Evolutionary conservation across 2,329 filamentous ascomycete genomes (phyloP), one percentile per base, ranked within the genome.

Genomic region (Aspergillus fructus): DNA sequence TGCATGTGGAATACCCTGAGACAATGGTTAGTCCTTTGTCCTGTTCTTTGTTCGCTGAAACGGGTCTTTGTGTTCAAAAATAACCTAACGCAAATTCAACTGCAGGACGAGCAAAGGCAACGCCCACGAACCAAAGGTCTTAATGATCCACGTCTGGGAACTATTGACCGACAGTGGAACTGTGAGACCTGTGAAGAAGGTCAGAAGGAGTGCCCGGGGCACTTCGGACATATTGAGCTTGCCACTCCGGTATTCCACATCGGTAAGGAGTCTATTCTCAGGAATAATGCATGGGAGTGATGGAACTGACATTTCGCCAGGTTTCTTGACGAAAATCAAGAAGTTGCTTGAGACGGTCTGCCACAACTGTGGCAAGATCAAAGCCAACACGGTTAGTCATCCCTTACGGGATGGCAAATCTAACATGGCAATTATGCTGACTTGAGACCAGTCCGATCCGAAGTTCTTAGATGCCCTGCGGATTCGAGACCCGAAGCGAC

Each of bases 321-420:
- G 94, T 70, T 99, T 97, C 78, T 89, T 99, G 80, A 96, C 91
- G 76, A 97, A 97, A 82, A 93, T 96, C 79, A 99, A 99, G 84
- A 99, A 97, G 83, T 86, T 99, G 69, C 83, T 99, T 76, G 96
- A 99, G 84, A 94, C 93, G 68, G 93, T 99, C 76, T 99, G 96
- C 84, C 93, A 96, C 81, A 97, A 96, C 78, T 99, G 96, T 83
- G 93, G 93, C 79, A 96, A 94, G 83, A 91, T 97, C 73, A 86
- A 96, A 83, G 89, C 92, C 79, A 93, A 97, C 85, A 90, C 91
- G 88, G 93, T 97, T 88, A 91, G 93, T 96, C 81, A 83, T 81
- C 81, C 82, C 82, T 80, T 74, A 71, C 74, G 77, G 79, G 76
- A 82, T 81, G 79, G 78, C 83, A 78, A 77, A 78, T 75, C 71